Evolutionary conservation across 768 basidiomycete genomes (phyloP), one percentile per base, ranked within the genome.

Genomic region (Termitomyces titanicus): DNA sequence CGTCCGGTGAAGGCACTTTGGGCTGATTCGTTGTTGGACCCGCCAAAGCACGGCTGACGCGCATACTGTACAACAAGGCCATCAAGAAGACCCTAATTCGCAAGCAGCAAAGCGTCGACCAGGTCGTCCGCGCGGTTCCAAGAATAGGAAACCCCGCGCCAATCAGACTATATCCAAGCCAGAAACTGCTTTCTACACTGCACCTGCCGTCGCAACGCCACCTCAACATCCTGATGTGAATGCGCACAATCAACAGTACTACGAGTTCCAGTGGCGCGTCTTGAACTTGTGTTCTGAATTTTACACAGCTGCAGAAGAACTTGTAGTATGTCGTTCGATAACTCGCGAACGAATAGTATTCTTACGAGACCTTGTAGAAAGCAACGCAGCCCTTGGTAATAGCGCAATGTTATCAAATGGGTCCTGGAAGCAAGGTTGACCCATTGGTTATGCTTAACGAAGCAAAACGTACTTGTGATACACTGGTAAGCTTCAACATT

Each of bases 251-350:
- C 85, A 89, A 58, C 83, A 85, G 63, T 91, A 89, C 68, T 89
- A 89, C 68, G 88, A 92, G 65, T 92, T 92, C 64, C 89, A 92
- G 66, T 92, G 89, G 89, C 83, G 88, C 51, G 82, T 90, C 38
- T 68, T 92, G 54, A 89, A 89, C 63, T 73, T 92, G 38, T 92
- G 89, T 68, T 84, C 88, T 1, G 90, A 92, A 66, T 92, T 92
- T 66, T 92, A 92, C 70, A 85, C 83, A 25, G 89, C 89, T 6
- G 89, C 89, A 17, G 89, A 91, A 68, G 89, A 92, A 68, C 80
- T 92, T 44, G 79, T 92, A 55, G 89, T 92, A 69, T 69, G 87
- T 81, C 35, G 18, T 27, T 34, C 1, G 47, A 55, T 38, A 47
- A 44, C 25, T 43, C 56, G 54, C 55, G 47, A 60, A 29, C 10